A percentile compares a stretch with the other conserved stretches of the same genome.
These are phyloP conservation scores for Cinnamomum micranthum DNA, from an alignment of 164 flowering plant species.

Conservation along the genomic window DNA sequence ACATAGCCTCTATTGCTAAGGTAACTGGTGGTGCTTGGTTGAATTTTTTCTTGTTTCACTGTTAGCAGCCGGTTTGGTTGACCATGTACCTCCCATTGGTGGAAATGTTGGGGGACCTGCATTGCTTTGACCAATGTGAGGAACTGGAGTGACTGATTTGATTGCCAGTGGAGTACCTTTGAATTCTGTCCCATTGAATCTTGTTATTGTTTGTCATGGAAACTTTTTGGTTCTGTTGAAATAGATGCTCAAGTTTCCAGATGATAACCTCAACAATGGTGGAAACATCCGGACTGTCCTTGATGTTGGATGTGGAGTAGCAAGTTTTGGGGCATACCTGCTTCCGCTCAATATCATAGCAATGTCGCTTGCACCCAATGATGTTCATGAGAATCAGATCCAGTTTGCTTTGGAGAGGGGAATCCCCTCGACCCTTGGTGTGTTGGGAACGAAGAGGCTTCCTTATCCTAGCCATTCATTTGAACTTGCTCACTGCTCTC, in stretches of 20 bases:
- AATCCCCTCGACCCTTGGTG: constrained; percentile 70
- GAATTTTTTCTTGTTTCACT: neutral
- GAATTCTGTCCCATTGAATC: neutral
- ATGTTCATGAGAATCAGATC: constrained; percentile 78
- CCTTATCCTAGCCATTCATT: constrained; percentile 82
- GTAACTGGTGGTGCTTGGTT: constrained; percentile 19
- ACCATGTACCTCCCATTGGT: neutral
- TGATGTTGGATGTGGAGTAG: constrained; percentile 86
- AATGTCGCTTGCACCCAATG: constrained; percentile 81
- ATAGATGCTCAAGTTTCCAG: constrained; percentile 82
- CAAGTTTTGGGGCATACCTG: constrained; percentile 85
- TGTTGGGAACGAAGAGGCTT: constrained; percentile 68
- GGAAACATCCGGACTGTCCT: constrained; percentile 68
- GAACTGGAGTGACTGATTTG: neutral
- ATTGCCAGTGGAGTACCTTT: neutral
- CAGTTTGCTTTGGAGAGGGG: constrained; percentile 81
- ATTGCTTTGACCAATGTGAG: neutral
- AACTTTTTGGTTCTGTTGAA: neutral
- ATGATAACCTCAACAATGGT: constrained; percentile 61
- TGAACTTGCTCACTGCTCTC: constrained; percentile 75
- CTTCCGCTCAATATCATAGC: constrained; percentile 55
- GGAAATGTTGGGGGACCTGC: neutral
- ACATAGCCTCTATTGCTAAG: constrained; percentile 58
- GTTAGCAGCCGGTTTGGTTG: neutral
- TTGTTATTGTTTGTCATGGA: neutral